Evolutionary conservation across 1,284 basidiomycete species (phyloP).

Genomic region (Ustilago loliicola): DNA sequence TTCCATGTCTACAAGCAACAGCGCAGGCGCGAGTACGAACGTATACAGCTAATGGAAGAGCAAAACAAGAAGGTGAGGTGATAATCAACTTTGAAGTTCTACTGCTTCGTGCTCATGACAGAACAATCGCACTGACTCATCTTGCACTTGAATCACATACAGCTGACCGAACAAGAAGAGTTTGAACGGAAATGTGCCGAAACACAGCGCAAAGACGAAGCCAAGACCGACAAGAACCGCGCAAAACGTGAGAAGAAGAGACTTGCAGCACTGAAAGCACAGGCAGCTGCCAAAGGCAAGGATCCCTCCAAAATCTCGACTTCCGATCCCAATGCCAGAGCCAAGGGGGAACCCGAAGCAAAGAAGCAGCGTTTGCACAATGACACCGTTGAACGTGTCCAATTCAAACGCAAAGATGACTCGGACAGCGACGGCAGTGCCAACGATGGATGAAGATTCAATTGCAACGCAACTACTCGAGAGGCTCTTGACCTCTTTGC

Average conservation of each 20-base stretch:
- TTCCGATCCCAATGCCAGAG: neutral
- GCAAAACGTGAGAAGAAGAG: slow-evolving; percentile 67
- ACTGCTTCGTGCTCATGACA: neutral
- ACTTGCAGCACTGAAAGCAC: slow-evolving; percentile 47
- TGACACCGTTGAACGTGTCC: slow-evolving; percentile 25
- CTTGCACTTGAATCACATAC: neutral
- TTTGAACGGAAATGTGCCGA: slow-evolving; percentile 49
- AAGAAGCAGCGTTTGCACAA: slow-evolving; percentile 42
- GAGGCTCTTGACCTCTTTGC: neutral
- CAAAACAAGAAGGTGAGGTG: slow-evolving; percentile 78
- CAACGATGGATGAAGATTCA: neutral
- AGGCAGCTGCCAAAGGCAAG: slow-evolving; percentile 36
- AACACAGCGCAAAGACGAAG: slow-evolving; percentile 67
- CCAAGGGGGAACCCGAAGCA: slow-evolving; percentile 26
- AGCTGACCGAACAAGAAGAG: slow-evolving; percentile 54
- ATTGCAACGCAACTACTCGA: neutral
- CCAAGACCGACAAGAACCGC: slow-evolving; percentile 66
- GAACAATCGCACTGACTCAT: neutral
- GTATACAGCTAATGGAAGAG: slow-evolving; percentile 91
- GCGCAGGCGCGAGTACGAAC: slow-evolving; percentile 92
- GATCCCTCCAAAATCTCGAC: slow-evolving; percentile 7
- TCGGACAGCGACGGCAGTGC: slow-evolving; percentile 14
- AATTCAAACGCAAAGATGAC: slow-evolving; percentile 33
- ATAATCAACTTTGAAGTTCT: neutral
- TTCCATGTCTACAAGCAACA: slow-evolving; percentile 96